Conservation (phyloP, 331 rosid species). For the Pyracantha coccinea region DNA sequence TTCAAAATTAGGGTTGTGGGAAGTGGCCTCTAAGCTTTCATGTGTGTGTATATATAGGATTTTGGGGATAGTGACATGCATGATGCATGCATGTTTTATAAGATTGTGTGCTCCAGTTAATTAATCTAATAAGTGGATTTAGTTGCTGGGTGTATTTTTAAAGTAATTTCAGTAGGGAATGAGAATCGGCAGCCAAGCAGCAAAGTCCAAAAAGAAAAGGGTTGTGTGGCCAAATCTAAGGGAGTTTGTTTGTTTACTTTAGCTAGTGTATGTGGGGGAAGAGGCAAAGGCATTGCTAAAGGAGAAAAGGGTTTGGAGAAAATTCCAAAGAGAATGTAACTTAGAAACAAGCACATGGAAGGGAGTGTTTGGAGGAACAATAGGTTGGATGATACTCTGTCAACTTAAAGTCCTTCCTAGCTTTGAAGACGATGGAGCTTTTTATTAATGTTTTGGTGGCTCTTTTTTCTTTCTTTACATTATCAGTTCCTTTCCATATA, state of each 20-base stretch:
- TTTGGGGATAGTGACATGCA: neutral
- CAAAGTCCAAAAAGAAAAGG: constrained; percentile 53
- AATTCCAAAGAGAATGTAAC: constrained; percentile 48
- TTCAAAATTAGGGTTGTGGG: neutral
- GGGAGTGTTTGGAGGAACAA: constrained; percentile 71
- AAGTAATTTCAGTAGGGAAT: constrained; percentile 25
- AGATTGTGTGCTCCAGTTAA: constrained; percentile 24
- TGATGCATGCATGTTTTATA: neutral
- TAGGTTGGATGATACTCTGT: constrained; percentile 19
- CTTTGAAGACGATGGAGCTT: neutral
- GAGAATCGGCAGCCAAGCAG: constrained; percentile 58
- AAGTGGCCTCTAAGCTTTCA: neutral
- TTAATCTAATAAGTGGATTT: neutral
- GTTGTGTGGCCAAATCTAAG: constrained; percentile 59
- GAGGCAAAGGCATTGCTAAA: constrained; percentile 36
- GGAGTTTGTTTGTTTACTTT: constrained; percentile 1
- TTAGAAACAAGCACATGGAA: constrained; percentile 63
- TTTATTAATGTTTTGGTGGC: neutral
- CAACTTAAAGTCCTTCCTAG: neutral
- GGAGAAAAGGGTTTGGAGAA: constrained; percentile 39
- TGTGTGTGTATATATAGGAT: constrained; percentile 32
- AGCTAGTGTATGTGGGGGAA: constrained; percentile 20
- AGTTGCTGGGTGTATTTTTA: constrained; percentile 22
- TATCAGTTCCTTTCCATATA: neutral
- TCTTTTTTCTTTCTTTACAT: neutral